Evolutionary conservation across 2,329 filamentous ascomycete species (phyloP), one percentile per base, ranked within the genome.

Genomic region (Clonostachys solani): DNA sequence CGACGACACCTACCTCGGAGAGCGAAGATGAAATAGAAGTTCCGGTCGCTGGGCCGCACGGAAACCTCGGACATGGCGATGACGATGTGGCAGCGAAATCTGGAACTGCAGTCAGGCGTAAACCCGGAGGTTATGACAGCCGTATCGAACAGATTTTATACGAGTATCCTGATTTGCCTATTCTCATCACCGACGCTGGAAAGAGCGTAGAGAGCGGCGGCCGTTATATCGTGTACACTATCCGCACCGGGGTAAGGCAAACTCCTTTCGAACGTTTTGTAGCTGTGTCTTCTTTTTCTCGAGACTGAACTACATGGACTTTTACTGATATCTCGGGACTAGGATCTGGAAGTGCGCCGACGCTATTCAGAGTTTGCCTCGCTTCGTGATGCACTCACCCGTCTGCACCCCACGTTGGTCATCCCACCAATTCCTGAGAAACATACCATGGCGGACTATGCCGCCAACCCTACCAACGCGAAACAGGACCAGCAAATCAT

Each of bases 401-500:
- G 88, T 57, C 79, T 99, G 52, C 95, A 99, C 63, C 94, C 95
- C 8, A 99, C 94, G 0, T 78, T 99, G 40, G 88, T 99, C 58
- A 88, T 99, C 45, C 95, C 94, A 8, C 94, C 94, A 4, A 99
- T 99, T 59, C 94, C 94, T 18, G 95, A 99, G 71, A 99, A 99
- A 68, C 94, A 99, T 67, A 94, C 91, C 42, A 95, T 99, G 87
- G 92, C 92, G 51, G 94, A 99, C 66, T 99, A 99, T 63, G 94
- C 94, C 15, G 92, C 95, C 29, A 97, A 96, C 59, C 94, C 95
- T 2, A 99, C 94, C 36, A 96, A 92, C 60, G 95, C 95, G 16
- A 99, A 96, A 66, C 92, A 99, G 67, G 95, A 99, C 63, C 86
- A 91, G 49, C 89, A 92, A 50, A 99, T 97, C 42, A 99, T 99